phyloP scores from a whole-genome alignment of 768 basidiomycete species.

The Phallus indusiatus region DNA sequence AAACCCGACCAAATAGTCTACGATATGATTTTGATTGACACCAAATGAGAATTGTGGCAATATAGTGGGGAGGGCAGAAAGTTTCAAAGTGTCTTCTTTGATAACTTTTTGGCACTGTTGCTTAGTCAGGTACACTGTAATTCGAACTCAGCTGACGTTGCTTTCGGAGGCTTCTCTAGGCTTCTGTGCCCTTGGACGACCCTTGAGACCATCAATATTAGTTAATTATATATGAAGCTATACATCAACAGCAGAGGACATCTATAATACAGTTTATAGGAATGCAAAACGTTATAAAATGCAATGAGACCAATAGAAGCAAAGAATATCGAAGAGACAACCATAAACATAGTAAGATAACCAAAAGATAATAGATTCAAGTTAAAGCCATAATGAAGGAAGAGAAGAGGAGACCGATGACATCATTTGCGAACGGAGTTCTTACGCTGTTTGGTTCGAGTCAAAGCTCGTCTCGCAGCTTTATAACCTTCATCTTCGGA shows the following conservation, averaged over 20 bases:
- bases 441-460: background rate
- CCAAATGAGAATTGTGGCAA: background rate
- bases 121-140: background rate
- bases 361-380: too few species aligned
- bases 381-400: background rate
- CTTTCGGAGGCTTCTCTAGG: too few species aligned
- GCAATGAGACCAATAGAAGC: too few species aligned
- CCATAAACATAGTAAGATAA: too few species aligned
- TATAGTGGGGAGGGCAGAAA: background rate
- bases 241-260: too few species aligned
- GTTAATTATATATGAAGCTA: too few species aligned
- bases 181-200: too few species aligned
- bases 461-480: background rate
- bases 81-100: background rate
- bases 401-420: background rate
- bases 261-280: too few species aligned
- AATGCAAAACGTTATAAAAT: too few species aligned
- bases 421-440: background rate
- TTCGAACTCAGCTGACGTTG: background rate
- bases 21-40: background rate
- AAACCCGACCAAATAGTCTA: background rate
- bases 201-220: too few species aligned
- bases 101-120: background rate
- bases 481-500: constrained; percentile 60
- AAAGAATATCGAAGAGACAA: too few species aligned